These are phyloP conservation scores for Croton laevigatus DNA, from an alignment of 441 rosid species.

Conservation along the genomic window DNA sequence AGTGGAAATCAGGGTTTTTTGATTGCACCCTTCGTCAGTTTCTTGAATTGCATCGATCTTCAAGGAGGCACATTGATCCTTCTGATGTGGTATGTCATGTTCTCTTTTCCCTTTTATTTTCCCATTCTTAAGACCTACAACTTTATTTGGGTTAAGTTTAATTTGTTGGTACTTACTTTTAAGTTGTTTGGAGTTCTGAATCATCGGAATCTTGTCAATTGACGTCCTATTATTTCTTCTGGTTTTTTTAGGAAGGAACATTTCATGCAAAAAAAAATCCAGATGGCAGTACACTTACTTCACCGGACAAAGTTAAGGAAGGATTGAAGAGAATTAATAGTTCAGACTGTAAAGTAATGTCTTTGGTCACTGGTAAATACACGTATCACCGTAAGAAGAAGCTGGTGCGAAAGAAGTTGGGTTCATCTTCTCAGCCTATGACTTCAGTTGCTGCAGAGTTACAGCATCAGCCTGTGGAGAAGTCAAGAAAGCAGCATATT, in stretches of 20 bases:
- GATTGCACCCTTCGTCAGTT: slow-evolving; percentile 41
- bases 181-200: slow-evolving; percentile 1
- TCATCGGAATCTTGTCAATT: neutral
- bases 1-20: slow-evolving; percentile 56
- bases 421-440: slow-evolving; percentile 34
- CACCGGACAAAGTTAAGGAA: slow-evolving; percentile 24
- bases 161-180: neutral
- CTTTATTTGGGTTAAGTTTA: neutral
- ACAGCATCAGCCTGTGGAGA: slow-evolving; percentile 30
- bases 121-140: neutral
- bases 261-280: slow-evolving; percentile 20
- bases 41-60: slow-evolving; percentile 35
- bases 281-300: slow-evolving; percentile 14
- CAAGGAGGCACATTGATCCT: slow-evolving; percentile 23
- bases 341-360: slow-evolving; percentile 23
- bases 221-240: slow-evolving; percentile 3
- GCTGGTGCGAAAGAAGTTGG: slow-evolving; percentile 41
- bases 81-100: slow-evolving; percentile 33
- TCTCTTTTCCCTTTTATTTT: neutral
- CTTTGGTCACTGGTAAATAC: slow-evolving; percentile 38
- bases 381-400: slow-evolving; percentile 57
- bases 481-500: slow-evolving; percentile 36
- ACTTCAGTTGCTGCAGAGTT: slow-evolving; percentile 29
- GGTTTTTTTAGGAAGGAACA: slow-evolving; percentile 31
- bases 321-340: slow-evolving; percentile 26